These are phyloP conservation scores for Hypocrella siamensis DNA, from an alignment of 2,329 filamentous ascomycete species.

Conservation along the genomic window DNA sequence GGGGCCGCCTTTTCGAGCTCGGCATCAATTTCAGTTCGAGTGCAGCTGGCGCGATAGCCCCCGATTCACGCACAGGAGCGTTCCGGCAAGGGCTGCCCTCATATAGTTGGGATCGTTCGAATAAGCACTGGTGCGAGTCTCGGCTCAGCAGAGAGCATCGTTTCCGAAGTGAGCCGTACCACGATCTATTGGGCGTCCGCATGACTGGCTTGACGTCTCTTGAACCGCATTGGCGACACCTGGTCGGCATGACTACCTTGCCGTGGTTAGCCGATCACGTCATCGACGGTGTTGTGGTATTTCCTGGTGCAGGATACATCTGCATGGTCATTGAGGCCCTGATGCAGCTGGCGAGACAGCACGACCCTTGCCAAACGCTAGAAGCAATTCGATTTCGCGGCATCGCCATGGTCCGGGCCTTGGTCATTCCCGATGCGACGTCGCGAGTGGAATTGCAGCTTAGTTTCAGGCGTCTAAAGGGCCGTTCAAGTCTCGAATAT, in stretches of 20 bases:
- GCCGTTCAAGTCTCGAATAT: too few species aligned
- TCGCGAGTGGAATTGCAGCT: too few species aligned
- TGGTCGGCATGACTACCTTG: constrained; percentile 6
- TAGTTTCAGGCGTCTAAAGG: too few species aligned
- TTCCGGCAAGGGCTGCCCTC: constrained; percentile 3
- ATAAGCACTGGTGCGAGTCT: constrained; percentile 5
- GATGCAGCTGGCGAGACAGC: too few species aligned
- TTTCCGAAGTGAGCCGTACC: constrained; percentile 1
- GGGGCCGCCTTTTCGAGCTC: constrained; percentile 5
- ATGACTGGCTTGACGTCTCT: constrained; percentile 5
- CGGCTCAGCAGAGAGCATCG: constrained; percentile 3
- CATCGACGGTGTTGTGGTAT: constrained; percentile 25
- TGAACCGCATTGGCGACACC: constrained; percentile 9
- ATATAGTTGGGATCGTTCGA: constrained; percentile 7
- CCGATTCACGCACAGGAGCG: too few species aligned
- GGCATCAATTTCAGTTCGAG: too few species aligned
- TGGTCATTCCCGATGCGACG: too few species aligned
- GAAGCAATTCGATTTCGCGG: too few species aligned
- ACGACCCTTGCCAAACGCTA: too few species aligned
- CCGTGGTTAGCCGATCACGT: constrained; percentile 29
- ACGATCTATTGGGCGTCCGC: constrained; percentile 7
- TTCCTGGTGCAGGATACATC: constrained; percentile 20
- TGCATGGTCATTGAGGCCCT: constrained; percentile 15
- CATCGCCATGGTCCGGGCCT: too few species aligned
- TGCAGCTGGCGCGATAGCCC: too few species aligned